Evolutionary conservation across 148 eudicot species (phyloP), one percentile per base, ranked within the genome.

Genomic region (Vaccinium vitisidaea): DNA sequence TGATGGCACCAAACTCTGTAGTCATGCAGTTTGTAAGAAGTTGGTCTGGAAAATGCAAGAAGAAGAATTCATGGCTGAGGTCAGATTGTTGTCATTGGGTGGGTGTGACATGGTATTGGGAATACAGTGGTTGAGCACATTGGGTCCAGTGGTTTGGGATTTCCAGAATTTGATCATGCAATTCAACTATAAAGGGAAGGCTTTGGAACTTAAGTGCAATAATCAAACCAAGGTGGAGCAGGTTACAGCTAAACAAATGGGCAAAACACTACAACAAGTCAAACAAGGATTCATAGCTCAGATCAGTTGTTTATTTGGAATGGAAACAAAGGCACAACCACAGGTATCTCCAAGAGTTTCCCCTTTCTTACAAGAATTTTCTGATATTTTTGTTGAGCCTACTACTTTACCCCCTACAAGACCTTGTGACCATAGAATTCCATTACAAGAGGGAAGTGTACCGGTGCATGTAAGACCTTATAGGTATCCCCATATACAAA

Each of bases 381-480:
- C 19, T 56, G 21, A 49, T 49, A 52, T 75, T 0, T 75, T 75
- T 75, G 52, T 1, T 12, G 39, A 23, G 54, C 79, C 79, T 9
- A 9, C 10, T 3, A n/a, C 19, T 1, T 48, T 36, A 36, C 79
- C 79, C 39, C 79, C 52, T 7, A 1, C 8, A 2, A 30, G 58
- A 9, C 8, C 6, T 6, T 4, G 16, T 9, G 27, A 77, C 27
- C 80, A 77, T 15, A 5, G 14, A 15, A 77, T 77, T n/a, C 19
- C 15, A 10, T 56, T 48, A 2, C 8, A 16, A 0, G 58, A 77
- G 3, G 80, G 58, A 1, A 4, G 16, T 1, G 2, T 1, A 14
- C 84, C 84, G 0, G 7, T 70, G 1, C 75, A 55, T 55, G 85
- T 83, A 1, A 25, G 52, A 5, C 85, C 85, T 6, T 83, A 75